Evolutionary conservation across 208 protist species (phyloP), one percentile per base, ranked within the genome.

Genomic region (Leishmania major): DNA sequence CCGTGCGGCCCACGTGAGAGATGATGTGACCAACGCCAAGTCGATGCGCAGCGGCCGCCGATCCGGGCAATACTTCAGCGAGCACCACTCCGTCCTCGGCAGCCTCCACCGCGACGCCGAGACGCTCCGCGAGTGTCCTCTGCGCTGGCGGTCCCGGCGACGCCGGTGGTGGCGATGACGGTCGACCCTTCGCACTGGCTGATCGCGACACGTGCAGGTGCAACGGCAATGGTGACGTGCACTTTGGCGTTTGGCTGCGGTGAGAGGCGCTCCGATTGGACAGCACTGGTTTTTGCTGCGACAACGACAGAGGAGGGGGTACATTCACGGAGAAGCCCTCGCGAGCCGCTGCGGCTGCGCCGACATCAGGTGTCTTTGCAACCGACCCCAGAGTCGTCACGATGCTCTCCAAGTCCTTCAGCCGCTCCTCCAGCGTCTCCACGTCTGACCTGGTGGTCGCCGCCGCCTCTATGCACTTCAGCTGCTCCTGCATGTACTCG

Each of bases 41-140:
- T 8, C 79, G 75, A 15, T 76, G 78, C n/a, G 70, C 49, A 15
- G 74, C 79, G 7, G 88, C 88, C 15, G 43, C 43, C 1, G 90
- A 95, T 57, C 78, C 81, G 28, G 83, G 70, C 28, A 25, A 53
- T 51, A 93, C 88, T 4, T 45, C 17, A 25, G 57, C 55, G 15
- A 95, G 81, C 71, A 88, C 83, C 19, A 95, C 72, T 37, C 91
- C 89, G n/a, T 92, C 86, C 74, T 79, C 84, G 0, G 57, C 81
- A 7, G 70, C 77, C 55, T 84, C 70, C 62, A 88, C 75, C 2
- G 35, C 19, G 7, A 90, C 78, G 31, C 81, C 83, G 2, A 90
- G 74, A n/a, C 81, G 87, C 62, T 83, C 83, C 8, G 78, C 67
- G n/a, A 57, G 55, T n/a, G 84, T 69, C 35, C 45, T 51, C 45